Conservation (phyloP, 1,284 basidiomycete species). For the Leccinum fallax region DNA sequence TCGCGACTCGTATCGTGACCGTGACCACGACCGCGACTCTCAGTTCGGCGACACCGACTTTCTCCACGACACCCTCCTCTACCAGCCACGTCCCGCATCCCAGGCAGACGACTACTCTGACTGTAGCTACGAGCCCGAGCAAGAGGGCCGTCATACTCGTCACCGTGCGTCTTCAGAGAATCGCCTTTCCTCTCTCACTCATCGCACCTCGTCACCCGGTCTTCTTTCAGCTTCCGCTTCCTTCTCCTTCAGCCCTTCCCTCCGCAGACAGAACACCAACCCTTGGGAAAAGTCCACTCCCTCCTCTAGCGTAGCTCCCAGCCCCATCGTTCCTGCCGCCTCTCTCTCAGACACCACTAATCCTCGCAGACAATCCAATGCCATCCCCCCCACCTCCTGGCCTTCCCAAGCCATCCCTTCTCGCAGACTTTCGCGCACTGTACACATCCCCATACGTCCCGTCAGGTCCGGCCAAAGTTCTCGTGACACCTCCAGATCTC, state of each 20-base stretch:
- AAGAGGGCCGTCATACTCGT: conserved; percentile 69
- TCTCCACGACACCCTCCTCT: conserved; percentile 60
- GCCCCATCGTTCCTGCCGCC: conserved; percentile 55
- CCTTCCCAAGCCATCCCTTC: conserved; percentile 53
- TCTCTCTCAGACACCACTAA: conserved; percentile 63
- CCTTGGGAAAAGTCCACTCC: conserved; percentile 68
- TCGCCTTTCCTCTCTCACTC: conserved; percentile 49
- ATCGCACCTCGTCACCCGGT: conserved; percentile 55
- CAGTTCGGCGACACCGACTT: conserved; percentile 55
- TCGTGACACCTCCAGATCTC: conserved; percentile 94
- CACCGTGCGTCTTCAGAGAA: conserved; percentile 70
- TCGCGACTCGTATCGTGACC: conserved; percentile 57
- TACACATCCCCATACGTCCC: conserved; percentile 72
- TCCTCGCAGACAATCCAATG: conserved; percentile 60
- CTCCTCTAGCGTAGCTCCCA: conserved; percentile 43
- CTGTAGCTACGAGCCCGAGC: conserved; percentile 77
- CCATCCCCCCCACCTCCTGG: conserved; percentile 57
- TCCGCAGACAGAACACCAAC: conserved; percentile 64
- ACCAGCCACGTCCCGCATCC: conserved; percentile 55
- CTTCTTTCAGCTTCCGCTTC: conserved; percentile 62
- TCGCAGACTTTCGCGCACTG: conserved; percentile 77
- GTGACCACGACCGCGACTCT: conserved; percentile 49
- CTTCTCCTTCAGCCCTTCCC: conserved; percentile 60
- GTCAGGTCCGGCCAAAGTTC: conserved; percentile 81
- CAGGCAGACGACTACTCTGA: conserved; percentile 74